Evolutionary conservation across 192 early-diverging fungal genomes (phyloP), one percentile per base, ranked within the genome.

Genomic region (Umbelopsis sp.): DNA sequence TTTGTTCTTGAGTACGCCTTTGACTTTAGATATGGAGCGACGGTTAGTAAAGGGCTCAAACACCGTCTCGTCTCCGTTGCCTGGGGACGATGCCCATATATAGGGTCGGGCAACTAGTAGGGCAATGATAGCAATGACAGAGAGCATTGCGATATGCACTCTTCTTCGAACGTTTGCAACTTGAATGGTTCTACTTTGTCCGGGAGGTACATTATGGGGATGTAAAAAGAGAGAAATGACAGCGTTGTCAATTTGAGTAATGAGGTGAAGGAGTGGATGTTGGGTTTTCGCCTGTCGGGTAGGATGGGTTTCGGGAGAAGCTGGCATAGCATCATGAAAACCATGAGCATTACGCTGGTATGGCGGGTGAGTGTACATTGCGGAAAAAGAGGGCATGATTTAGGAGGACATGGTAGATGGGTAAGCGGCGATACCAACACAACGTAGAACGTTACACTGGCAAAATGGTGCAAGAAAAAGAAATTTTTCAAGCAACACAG

Each of bases 391-490:
- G 55, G 55, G 18, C 55, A 61, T 61, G 16, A 15, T 61, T 61
- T 30, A 61, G 55, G 55, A 61, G 55, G 55, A 61, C 55, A 61
- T 61, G 55, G 55, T 61, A 61, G 30, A 61, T 35, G 55, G 52
- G 25, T 16, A 61, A 61, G 0, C 7, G 55, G 55, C 55, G 55
- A 61, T 49, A 49, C 37, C 37, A 41, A 41, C 27, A 33, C 55
- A 35, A 30, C 12, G 55, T 35, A 27, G 33, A 61, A 25, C 30
- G 55, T 61, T 61, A 61, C 55, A 61, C 55, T n/a, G 16, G 30
- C 55, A 16, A 35, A 18, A 30, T 27, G 27, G 30, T 41, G 37
- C 5, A 41, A 41, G 37, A 41, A 41, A 61, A 61, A 13, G 13
- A 27, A 27, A n/a, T n/a, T 61, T 61, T 61, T 61, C n/a, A 16